Base-by-base conservation (phyloP, 192 early-diverging fungal species). In the Gamsiella multidivaricata region DNA sequence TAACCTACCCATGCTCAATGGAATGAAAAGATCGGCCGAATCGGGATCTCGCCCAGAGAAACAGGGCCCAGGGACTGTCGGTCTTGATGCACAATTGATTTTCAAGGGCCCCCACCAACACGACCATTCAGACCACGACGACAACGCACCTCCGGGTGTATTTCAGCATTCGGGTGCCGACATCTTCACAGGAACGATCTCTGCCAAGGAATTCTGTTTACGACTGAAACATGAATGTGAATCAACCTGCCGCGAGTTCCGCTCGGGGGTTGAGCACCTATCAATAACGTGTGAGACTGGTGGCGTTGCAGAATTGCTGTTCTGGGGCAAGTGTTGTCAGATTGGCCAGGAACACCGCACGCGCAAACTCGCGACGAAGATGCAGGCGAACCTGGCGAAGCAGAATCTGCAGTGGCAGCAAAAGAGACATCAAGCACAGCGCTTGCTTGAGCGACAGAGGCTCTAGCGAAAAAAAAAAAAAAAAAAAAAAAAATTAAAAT, bases 161-260 rank as follows among this genome's bases (percentile, higher is more conserved):
- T 65, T 60, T 50, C 62, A 64, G 20, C 61, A 60, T 31, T 75
- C 72, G 14, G 63, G 63, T 31, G 64, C 56, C 1, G 58, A 68
- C 4, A 23, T 61, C 18, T 22, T 76, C 18, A 14, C 15, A 22
- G 65, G 73, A 2, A 0, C 25, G 3, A 65, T 67, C 39, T 62
- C 64, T 0, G 39, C 64, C 6, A 54, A 11, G n/a, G 72, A 75
- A 28, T 67, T 75, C 36, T 75, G 72, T 31, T 28, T 67, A 18
- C 63, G 72, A 2, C 64, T 75, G 41, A 75, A 75, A 50, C 62
- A 75, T 42, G 63, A 75, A 23, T 75, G 71, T 29, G 71, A 75
- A 31, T 75, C 71, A 1, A 54, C 62, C 50, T 75, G 71, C 31
- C 63, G 57, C 20, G 58, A 66, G 15, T 61, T 75, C 43, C 46